Evolutionary conservation across 495 filamentous ascomycete species (phyloP).

Genomic region (Stereocaulon alpinum): DNA sequence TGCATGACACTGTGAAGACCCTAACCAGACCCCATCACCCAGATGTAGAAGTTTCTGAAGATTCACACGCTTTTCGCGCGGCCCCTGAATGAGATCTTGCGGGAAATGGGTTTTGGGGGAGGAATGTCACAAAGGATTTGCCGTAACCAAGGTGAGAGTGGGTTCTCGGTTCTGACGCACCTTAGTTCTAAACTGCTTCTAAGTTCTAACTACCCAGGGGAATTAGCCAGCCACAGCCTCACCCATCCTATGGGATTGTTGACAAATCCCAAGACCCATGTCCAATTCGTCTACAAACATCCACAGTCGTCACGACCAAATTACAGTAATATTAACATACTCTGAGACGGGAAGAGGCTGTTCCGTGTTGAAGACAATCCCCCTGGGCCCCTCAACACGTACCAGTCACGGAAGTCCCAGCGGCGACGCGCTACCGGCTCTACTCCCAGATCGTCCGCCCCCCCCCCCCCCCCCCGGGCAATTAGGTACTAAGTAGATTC

Average conservation of each 20-base stretch:
- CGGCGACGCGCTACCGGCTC: neutral
- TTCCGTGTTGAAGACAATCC: conserved; percentile 3
- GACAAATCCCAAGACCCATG: neutral
- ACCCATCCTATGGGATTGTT: neutral
- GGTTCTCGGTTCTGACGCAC: neutral
- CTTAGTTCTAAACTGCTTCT: neutral
- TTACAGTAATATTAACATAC: neutral
- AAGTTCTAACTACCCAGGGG: too few species aligned
- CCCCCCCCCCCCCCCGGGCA: too few species aligned
- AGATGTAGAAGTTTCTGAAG: neutral
- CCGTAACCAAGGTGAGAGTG: neutral
- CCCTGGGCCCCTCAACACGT: neutral
- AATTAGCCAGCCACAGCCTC: neutral
- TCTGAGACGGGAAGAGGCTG: neutral
- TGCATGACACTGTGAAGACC: neutral
- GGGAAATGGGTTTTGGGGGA: neutral
- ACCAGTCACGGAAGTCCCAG: neutral
- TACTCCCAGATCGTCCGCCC: neutral
- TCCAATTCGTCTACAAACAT: neutral
- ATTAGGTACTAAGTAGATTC: too few species aligned
- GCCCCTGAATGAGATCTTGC: neutral
- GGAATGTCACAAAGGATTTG: neutral
- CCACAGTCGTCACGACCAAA: neutral
- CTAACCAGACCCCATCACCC: neutral
- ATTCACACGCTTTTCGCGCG: neutral